Evolutionary conservation across 768 basidiomycete genomes (phyloP).

Genomic region (Leccinum subgranulosum): DNA sequence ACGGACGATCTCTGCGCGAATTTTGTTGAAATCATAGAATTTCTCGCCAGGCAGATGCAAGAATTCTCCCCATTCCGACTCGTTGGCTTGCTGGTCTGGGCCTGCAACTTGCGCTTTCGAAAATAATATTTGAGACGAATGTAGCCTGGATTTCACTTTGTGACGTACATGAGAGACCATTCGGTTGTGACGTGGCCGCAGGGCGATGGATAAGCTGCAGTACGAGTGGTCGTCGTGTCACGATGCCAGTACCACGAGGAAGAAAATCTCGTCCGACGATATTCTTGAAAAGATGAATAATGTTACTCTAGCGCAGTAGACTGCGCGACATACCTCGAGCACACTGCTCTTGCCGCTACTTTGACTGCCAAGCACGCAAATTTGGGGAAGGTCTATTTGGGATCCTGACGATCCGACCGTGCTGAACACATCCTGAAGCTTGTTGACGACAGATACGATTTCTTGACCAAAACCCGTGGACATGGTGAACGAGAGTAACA

Average conservation of each 20-base stretch:
- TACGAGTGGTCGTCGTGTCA: slow-evolving; percentile 94
- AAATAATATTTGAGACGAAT: neutral
- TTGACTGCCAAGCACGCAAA: slow-evolving; percentile 88
- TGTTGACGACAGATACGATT: slow-evolving; percentile 80
- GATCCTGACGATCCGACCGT: slow-evolving; percentile 76
- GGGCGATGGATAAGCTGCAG: slow-evolving; percentile 92
- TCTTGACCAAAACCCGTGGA: slow-evolving; percentile 73
- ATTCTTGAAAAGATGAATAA: slow-evolving; percentile 53
- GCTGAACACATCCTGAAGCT: slow-evolving; percentile 87
- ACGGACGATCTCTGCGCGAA: slow-evolving; percentile 91
- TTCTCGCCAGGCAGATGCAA: slow-evolving; percentile 95
- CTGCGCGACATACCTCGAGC: slow-evolving; percentile 59
- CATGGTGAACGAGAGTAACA: slow-evolving; percentile 26
- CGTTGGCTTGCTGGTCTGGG: slow-evolving; percentile 75
- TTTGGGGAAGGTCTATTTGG: slow-evolving; percentile 87
- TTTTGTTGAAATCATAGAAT: slow-evolving; percentile 97
- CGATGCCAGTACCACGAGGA: slow-evolving; percentile 98
- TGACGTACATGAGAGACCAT: slow-evolving; percentile 43
- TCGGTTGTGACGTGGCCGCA: slow-evolving; percentile 43
- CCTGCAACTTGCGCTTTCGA: slow-evolving; percentile 36
- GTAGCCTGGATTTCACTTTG: neutral
- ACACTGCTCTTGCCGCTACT: slow-evolving; percentile 94
- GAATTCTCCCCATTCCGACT: slow-evolving; percentile 99
- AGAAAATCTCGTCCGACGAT: slow-evolving; percentile 98
- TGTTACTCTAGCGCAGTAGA: neutral